phyloP scores from a whole-genome alignment of 768 basidiomycete genomes.

The Pleurotus eryngii region DNA sequence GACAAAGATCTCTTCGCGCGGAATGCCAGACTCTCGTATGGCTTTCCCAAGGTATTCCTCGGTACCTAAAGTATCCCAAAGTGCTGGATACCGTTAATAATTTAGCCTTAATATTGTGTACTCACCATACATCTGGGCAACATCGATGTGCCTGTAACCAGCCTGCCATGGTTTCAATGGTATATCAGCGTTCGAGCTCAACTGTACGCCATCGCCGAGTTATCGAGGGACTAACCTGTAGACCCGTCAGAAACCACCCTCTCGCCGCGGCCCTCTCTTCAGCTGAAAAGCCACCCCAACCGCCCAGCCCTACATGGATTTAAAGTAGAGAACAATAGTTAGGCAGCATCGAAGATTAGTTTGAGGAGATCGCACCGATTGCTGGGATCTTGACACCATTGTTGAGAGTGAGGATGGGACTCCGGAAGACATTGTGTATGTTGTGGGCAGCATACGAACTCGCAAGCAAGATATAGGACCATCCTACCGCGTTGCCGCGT shows the following conservation, averaged over 20 bases:
- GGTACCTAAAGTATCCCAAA: constrained; percentile 23
- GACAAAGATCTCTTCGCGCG: constrained; percentile 45
- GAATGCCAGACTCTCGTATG: constrained; percentile 43
- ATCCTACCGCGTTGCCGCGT: too few relatives aligned
- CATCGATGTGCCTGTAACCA: constrained; percentile 42
- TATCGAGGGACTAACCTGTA: constrained; percentile 25
- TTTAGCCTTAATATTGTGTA: background rate
- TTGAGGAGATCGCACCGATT: background rate
- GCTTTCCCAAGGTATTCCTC: constrained; percentile 42
- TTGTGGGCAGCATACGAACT: too few relatives aligned
- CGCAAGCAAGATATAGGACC: too few relatives aligned
- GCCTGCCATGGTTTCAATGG: constrained; percentile 20
- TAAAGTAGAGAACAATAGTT: background rate
- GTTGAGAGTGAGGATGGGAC: constrained; percentile 1
- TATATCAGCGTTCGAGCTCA: background rate
- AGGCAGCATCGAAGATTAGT: background rate
- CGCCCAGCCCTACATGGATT: constrained; percentile 32
- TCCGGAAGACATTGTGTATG: background rate
- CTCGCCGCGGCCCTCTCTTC: constrained; percentile 30
- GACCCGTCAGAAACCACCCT: constrained; percentile 36
- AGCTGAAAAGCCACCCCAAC: constrained; percentile 32
- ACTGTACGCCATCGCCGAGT: background rate
- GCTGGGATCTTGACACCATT: background rate
- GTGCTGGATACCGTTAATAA: background rate
- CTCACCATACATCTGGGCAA: constrained; percentile 32